Evolutionary conservation across 1,139 yeast species (phyloP).

Genomic region (Scheffersomyces lignicola): DNA sequence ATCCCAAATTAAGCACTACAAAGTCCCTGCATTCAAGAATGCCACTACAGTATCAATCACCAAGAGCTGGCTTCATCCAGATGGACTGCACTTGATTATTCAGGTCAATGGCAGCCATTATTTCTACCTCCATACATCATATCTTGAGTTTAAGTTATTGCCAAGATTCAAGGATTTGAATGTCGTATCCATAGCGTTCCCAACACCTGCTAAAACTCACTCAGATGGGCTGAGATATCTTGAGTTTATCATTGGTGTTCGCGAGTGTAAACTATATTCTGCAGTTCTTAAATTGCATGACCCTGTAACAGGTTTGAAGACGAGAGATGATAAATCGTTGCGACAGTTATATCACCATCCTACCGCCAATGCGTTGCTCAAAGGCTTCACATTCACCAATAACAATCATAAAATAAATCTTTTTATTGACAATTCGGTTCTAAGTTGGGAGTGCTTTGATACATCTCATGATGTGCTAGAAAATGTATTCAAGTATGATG

Average conservation of each 20-base stretch:
- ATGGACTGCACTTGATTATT: slow-evolving; percentile 36
- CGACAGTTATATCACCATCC: slow-evolving; percentile 26
- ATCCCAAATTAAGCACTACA: slow-evolving; percentile 29
- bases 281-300: slow-evolving; percentile 29
- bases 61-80: slow-evolving; percentile 41
- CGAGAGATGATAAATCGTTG: slow-evolving; percentile 39
- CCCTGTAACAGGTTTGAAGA: slow-evolving; percentile 23
- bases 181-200: slow-evolving; percentile 27
- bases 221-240: no score
- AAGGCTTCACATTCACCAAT: slow-evolving; percentile 25
- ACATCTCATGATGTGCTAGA: slow-evolving; percentile 26
- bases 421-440: slow-evolving; percentile 17
- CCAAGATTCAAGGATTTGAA: slow-evolving; percentile 32
- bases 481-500: slow-evolving; percentile 28
- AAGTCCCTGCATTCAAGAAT: slow-evolving; percentile 20
- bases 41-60: slow-evolving; percentile 15
- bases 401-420: slow-evolving; percentile 25
- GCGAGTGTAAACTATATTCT: slow-evolving; percentile 30
- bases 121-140: slow-evolving; percentile 33
- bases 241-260: slow-evolving; percentile 31
- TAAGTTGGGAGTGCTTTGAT: slow-evolving; percentile 41
- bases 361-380: slow-evolving; percentile 10
- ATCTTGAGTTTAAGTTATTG: slow-evolving; percentile 33
- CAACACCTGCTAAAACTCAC: no score
- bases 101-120: slow-evolving; percentile 25